Percentiles rank a stretch among this genome's conserved stretches.
phyloP scores from a whole-genome alignment of 164 flowering plant species.

The Magnolia sinica region DNA sequence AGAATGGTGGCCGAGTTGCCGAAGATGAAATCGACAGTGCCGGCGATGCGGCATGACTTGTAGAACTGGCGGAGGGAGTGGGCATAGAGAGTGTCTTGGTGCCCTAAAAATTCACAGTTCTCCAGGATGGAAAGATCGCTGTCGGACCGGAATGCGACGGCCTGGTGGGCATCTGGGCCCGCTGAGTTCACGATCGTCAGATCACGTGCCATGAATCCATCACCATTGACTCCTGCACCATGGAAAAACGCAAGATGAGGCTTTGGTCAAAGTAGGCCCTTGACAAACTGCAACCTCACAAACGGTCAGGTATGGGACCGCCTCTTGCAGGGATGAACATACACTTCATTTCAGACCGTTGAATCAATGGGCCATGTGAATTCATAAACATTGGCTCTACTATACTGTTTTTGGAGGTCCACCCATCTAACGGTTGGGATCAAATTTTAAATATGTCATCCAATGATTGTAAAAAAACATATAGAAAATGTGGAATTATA shows the following conservation, averaged over 20 bases:
- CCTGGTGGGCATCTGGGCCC: slow-evolving; percentile 21
- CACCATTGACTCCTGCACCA: slow-evolving; percentile 17
- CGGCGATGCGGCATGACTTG: slow-evolving; percentile 14
- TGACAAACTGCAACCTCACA: no score
- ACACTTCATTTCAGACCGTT: no score
- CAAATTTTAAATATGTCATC: no score
- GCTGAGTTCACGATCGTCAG: slow-evolving; percentile 21
- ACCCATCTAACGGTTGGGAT: no score
- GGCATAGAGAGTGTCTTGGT: slow-evolving; percentile 25
- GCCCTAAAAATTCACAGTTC: slow-evolving; percentile 21
- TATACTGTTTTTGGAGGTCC: no score
- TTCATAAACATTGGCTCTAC: no score
- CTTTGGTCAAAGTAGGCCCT: not conserved
- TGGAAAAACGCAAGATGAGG: not conserved
- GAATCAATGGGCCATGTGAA: no score
- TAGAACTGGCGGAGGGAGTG: slow-evolving; percentile 25
- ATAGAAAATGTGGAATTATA: no score
- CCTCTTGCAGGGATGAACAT: no score
- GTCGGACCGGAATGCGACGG: slow-evolving; percentile 19
- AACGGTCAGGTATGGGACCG: no score
- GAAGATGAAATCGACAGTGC: slow-evolving; percentile 21
- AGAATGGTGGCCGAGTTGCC: slow-evolving; percentile 24
- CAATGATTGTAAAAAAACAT: no score
- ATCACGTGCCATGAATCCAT: slow-evolving; percentile 25
- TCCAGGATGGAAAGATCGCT: slow-evolving; percentile 15